Evolutionary conservation across 106 monocot species (phyloP), one percentile per base, ranked within the genome.

Genomic region (Dendrobium officinale): DNA sequence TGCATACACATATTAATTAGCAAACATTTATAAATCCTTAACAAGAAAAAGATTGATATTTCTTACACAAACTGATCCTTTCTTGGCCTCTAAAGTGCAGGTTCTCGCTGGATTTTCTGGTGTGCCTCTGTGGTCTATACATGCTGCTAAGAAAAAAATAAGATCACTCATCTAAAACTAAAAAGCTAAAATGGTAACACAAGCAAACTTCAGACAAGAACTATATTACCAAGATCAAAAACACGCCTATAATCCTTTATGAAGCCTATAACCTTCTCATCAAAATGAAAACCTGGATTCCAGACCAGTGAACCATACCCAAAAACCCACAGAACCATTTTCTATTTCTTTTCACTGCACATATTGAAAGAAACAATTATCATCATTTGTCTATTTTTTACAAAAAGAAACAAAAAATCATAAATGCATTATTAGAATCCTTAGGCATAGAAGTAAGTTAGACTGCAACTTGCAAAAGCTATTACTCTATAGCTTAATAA

Each of bases 61-160:
- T 42, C 98, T 84, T 91, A 98, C 98, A 72, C 98, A 99, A 54
- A 99, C 82, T 56, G 80, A 84, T 54, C 91, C 95, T 77, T 93
- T 73, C 24, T 88, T 83, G 76, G 85, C 88, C 72, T 99, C 98
- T 87, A 99, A 83, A 29, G 92, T 95, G 81, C 92, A 90, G n/a
- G 95, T 95, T 83, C 97, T 92, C 44, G 97, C 97, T 72, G 97
- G 97, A 87, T 91, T 67, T 78, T 91, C 88, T 6, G 93, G 95
- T 20, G 98, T 99, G 51, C 98, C 98, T 77, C 98, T 92, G 85
- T 99, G 98, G 77, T 99, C 98, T 80, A 95, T 91, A 87, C 98
- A 99, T 55, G 92, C 97, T 98, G 84, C 51, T 77, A 78, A 68
- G 15, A 29, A 16, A 24, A 48, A 51, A 67, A 5, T 10, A 73